Evolutionary conservation across 305 asterid species (phyloP).

Genomic region (Fraxinus greggii): DNA sequence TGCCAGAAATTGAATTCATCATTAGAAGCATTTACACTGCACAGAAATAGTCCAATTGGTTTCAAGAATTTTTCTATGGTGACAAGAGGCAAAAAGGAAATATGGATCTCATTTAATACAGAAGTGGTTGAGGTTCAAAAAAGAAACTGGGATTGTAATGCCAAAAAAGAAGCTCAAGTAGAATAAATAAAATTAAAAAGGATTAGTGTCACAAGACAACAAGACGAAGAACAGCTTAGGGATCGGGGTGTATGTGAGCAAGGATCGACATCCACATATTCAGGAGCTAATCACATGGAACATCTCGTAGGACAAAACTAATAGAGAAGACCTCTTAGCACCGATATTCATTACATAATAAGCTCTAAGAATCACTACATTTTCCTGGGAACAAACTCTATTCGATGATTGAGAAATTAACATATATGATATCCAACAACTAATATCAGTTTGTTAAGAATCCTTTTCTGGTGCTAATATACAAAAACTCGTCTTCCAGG

Average conservation of each 20-base stretch:
- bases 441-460: background rate
- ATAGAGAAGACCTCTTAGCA: background rate
- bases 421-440: background rate
- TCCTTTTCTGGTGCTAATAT: background rate
- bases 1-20: slow-evolving; percentile 34
- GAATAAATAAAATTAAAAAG: background rate
- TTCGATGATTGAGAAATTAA: background rate
- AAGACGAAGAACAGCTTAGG: background rate
- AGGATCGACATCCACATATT: background rate
- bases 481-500: background rate
- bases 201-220: background rate
- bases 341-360: background rate
- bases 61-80: background rate
- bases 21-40: slow-evolving; percentile 1
- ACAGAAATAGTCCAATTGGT: slow-evolving; percentile 5
- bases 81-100: slow-evolving; percentile 9
- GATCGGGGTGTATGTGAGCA: background rate
- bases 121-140: background rate
- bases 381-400: background rate
- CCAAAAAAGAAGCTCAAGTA: background rate
- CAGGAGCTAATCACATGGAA: background rate
- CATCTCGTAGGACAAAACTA: background rate
- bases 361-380: background rate
- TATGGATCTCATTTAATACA: slow-evolving; percentile 1
- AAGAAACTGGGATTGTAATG: background rate